A percentile compares a stretch with the other conserved stretches of the same genome.
Evolutionary conservation across 805 yeast genomes (phyloP).

Genomic region (Saccharomycopsis sp.): DNA sequence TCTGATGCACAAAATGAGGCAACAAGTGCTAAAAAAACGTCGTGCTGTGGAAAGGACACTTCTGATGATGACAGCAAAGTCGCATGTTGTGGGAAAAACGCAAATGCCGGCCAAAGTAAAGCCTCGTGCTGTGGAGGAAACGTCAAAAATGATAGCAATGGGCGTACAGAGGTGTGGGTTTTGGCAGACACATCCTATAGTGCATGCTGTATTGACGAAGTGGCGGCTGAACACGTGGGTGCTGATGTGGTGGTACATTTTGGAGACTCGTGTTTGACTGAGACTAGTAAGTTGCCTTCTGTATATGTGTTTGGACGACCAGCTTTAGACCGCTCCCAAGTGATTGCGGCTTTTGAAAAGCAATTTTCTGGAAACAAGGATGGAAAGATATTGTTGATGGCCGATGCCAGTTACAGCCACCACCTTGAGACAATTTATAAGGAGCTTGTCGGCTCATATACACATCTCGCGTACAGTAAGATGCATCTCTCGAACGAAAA

Average conservation of each 20-base stretch:
- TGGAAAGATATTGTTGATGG: constrained; percentile 55
- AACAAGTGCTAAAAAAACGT: constrained; percentile 4
- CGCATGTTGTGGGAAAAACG: constrained; percentile 19
- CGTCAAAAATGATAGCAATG: not conserved
- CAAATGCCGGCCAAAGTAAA: not conserved
- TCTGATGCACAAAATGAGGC: not conserved
- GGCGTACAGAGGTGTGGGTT: constrained; percentile 52
- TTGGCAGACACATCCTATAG: constrained; percentile 95
- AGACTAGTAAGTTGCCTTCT: constrained; percentile 65
- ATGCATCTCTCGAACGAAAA: constrained; percentile 10
- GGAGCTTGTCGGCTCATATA: constrained; percentile 27
- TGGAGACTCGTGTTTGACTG: constrained; percentile 90
- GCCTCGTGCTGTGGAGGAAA: not conserved
- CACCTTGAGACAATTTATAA: constrained; percentile 36
- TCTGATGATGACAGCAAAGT: not conserved
- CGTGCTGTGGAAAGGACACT: not conserved
- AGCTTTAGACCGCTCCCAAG: constrained; percentile 35
- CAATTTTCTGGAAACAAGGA: constrained; percentile 33
- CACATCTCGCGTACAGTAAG: constrained; percentile 30
- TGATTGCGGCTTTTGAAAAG: constrained; percentile 36
- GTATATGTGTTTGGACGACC: constrained; percentile 77
- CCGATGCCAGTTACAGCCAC: constrained; percentile 62
- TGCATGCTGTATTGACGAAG: constrained; percentile 93
- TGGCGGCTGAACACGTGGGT: constrained; percentile 87
- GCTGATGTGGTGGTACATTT: constrained; percentile 87